These are phyloP conservation scores for Didymellaceae sp. DNA, from an alignment of 2,329 filamentous ascomycete species.

Conservation along the genomic window DNA sequence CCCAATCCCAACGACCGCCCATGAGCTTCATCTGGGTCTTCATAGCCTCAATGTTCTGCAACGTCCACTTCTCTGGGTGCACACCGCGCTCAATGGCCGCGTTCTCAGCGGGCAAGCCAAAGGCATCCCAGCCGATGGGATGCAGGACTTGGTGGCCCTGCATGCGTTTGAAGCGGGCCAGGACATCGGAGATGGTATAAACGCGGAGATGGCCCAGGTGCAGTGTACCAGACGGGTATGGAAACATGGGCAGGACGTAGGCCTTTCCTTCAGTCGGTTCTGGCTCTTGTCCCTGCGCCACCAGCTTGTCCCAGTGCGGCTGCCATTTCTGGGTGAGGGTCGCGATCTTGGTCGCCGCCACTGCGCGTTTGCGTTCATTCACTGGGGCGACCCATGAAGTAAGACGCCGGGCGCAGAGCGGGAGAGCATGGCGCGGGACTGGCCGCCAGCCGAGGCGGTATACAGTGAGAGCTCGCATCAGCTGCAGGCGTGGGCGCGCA, in stretches of 20 bases:
- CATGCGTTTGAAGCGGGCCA: constrained; percentile 77
- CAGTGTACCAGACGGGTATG: constrained; percentile 85
- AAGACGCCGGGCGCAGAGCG: background rate
- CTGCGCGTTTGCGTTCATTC: constrained; percentile 13
- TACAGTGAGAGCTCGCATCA: constrained; percentile 40
- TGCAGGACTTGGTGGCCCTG: constrained; percentile 77
- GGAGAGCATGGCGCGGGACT: constrained; percentile 20
- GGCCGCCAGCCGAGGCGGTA: constrained; percentile 31
- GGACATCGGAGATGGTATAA: constrained; percentile 87
- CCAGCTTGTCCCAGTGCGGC: constrained; percentile 51
- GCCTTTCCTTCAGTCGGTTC: constrained; percentile 48
- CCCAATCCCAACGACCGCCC: constrained; percentile 86
- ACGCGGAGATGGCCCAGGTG: constrained; percentile 88
- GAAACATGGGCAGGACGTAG: constrained; percentile 91
- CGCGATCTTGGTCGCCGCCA: constrained; percentile 17
- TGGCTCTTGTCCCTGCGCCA: constrained; percentile 17
- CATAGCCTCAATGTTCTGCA: constrained; percentile 81
- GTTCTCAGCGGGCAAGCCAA: constrained; percentile 89
- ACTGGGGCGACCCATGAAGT: constrained; percentile 15
- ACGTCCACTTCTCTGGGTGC: constrained; percentile 80
- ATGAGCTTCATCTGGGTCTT: constrained; percentile 79
- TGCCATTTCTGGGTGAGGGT: constrained; percentile 59
- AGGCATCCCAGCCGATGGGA: constrained; percentile 96
- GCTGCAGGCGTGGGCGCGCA: constrained; percentile 27
- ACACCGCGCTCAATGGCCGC: constrained; percentile 84